These are phyloP conservation scores for Syncephalastrum contaminatum DNA, from an alignment of 371 early-diverging fungal species.

Conservation along the genomic window DNA sequence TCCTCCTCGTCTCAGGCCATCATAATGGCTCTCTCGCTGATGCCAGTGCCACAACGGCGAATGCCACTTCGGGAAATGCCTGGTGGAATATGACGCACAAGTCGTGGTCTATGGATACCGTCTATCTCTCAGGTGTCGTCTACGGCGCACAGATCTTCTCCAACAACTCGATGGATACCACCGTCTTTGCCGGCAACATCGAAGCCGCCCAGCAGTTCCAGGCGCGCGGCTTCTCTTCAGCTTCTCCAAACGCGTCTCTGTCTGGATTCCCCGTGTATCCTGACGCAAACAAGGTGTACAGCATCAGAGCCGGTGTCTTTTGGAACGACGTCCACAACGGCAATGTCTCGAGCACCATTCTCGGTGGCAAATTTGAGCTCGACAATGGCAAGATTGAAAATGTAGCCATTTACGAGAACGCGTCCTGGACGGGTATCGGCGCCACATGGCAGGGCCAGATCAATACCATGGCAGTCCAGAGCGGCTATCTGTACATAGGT, in stretches of 20 bases:
- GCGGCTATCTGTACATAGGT: constrained; percentile 51
- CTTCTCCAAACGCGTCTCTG: constrained; percentile 15
- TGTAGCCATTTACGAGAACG: constrained; percentile 41
- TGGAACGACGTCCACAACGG: constrained; percentile 24
- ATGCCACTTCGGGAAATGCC: constrained; percentile 25
- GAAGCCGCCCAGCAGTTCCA: constrained; percentile 34
- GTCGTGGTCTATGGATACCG: constrained; percentile 18
- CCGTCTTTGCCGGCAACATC: constrained; percentile 31
- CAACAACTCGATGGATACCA: constrained; percentile 16
- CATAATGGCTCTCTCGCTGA: constrained; percentile 16
- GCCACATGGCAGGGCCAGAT: constrained; percentile 37
- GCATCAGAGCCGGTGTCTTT: constrained; percentile 32
- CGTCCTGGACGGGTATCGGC: constrained; percentile 41
- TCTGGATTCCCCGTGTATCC: constrained; percentile 36
- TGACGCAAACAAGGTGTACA: constrained; percentile 8
- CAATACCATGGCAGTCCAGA: constrained; percentile 27
- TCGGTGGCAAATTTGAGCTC: constrained; percentile 43
- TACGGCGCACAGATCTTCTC: constrained; percentile 7
- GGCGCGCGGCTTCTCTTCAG: constrained; percentile 33
- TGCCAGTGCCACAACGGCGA: not conserved
- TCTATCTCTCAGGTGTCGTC: constrained; percentile 29
- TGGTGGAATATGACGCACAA: constrained; percentile 25
- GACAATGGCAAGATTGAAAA: constrained; percentile 28
- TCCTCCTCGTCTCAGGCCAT: constrained; percentile 33
- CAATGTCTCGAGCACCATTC: constrained; percentile 25